Evolutionary conservation across 306 rosid species (phyloP).

Genomic region (Canavalia ensiformis): DNA sequence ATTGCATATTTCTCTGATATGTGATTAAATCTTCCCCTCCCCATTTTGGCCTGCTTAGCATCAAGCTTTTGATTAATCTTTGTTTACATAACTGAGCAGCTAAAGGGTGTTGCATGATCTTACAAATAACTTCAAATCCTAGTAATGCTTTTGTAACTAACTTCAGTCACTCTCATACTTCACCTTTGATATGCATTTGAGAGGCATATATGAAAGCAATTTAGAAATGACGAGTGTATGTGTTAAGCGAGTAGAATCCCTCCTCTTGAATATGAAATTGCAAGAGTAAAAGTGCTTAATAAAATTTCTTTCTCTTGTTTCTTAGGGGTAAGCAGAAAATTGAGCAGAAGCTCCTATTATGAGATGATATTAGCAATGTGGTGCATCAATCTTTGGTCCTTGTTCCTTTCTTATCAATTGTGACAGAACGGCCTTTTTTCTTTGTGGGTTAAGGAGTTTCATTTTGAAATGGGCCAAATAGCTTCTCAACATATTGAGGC

Average conservation of each 20-base stretch:
- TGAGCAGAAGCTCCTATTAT: background rate
- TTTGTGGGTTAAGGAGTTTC: background rate
- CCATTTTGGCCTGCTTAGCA: slow-evolving; percentile 22
- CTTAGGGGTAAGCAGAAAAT: background rate
- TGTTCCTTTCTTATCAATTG: background rate
- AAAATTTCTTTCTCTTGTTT: slow-evolving; percentile 24
- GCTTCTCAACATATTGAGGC: background rate
- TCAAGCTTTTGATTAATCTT: slow-evolving; percentile 20
- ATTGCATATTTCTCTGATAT: slow-evolving; percentile 30
- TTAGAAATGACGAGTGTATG: slow-evolving; percentile 4
- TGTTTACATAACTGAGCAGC: slow-evolving; percentile 21
- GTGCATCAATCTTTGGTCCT: background rate
- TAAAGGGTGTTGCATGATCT: background rate
- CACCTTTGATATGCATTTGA: slow-evolving; percentile 14
- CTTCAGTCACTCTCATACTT: slow-evolving; percentile 31
- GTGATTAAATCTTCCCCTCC: slow-evolving; percentile 24
- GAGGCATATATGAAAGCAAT: background rate
- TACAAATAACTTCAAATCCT: slow-evolving; percentile 7
- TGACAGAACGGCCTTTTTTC: background rate
- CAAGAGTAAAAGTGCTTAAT: background rate
- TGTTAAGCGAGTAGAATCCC: slow-evolving; percentile 27
- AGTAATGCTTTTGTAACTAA: slow-evolving; percentile 35
- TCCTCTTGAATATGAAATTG: slow-evolving; percentile 38
- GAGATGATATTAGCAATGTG: slow-evolving; percentile 7
- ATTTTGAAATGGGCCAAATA: slow-evolving; percentile 2